Evolutionary conservation across 2,329 filamentous ascomycete species (phyloP).

Genomic region (Aspergillus quadricinctus): DNA sequence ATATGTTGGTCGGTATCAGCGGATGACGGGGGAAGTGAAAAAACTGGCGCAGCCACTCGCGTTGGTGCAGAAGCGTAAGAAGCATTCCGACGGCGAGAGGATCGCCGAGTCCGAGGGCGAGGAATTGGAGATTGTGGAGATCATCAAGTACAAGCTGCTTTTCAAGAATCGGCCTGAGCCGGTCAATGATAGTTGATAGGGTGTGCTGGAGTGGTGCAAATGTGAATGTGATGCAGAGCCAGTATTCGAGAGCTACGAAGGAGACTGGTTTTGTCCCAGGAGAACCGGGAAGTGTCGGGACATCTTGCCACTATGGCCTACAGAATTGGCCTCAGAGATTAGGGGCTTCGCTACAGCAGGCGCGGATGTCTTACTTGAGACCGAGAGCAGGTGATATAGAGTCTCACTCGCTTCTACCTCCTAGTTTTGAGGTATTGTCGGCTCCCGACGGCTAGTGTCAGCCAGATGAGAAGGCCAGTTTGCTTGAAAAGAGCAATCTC

Average conservation of each 20-base stretch:
- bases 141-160: constrained; percentile 80
- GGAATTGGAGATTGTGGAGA: constrained; percentile 74
- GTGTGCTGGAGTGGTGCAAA: not conserved
- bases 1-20: constrained; percentile 83
- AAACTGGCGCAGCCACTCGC: constrained; percentile 75
- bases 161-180: constrained; percentile 85
- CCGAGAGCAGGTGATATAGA: not conserved
- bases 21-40: constrained; percentile 84
- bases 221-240: not conserved
- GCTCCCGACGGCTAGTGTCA: not conserved
- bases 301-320: not conserved
- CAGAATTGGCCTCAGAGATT: not conserved
- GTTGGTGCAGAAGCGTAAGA: constrained; percentile 60
- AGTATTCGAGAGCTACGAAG: not conserved
- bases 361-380: not conserved
- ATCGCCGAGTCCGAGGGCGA: constrained; percentile 30
- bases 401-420: not conserved
- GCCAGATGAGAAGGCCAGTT: not conserved
- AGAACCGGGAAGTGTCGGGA: not conserved
- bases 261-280: not conserved
- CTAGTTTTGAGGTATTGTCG: not conserved
- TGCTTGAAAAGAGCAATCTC: not conserved
- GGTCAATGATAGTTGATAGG: constrained; percentile 49
- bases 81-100: constrained; percentile 12
- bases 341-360: not conserved